A percentile compares a stretch with the other conserved stretches of the same genome.
Conservation (phyloP, 345 rosid species). For the Eucalyptus urophylla region DNA sequence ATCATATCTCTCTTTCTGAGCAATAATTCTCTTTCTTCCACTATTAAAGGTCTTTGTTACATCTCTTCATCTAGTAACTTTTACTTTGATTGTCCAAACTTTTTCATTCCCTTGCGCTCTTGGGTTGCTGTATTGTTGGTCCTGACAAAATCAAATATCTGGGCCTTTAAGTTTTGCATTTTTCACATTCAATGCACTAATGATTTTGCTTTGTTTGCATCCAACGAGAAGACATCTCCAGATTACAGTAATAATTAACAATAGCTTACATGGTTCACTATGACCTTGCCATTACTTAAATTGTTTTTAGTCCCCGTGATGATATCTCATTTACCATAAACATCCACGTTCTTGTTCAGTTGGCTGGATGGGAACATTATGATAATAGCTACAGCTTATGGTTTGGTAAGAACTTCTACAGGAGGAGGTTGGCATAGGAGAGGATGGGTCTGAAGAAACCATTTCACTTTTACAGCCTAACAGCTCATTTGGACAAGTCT, state of each 20-base stretch:
- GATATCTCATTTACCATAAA: background rate
- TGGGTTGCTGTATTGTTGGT: background rate
- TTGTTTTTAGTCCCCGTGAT: background rate
- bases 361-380: background rate
- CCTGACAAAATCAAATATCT: background rate
- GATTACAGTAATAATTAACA: background rate
- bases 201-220: background rate
- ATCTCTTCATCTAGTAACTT: background rate
- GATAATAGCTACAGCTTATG: background rate
- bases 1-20: background rate
- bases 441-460: constrained; percentile 76
- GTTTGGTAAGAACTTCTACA: constrained; percentile 3
- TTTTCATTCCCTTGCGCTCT: background rate
- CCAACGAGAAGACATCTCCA: background rate
- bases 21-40: background rate
- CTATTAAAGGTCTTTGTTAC: background rate
- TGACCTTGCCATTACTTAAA: background rate
- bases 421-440: constrained; percentile 60
- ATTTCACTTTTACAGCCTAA: constrained; percentile 41
- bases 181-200: background rate
- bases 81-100: background rate
- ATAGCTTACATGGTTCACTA: background rate
- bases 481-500: constrained; percentile 79
- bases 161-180: background rate
- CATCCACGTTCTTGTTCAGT: background rate